These are phyloP conservation scores for Paecilomyces sp. DNA, from an alignment of 2,329 filamentous ascomycete species.

Conservation along the genomic window DNA sequence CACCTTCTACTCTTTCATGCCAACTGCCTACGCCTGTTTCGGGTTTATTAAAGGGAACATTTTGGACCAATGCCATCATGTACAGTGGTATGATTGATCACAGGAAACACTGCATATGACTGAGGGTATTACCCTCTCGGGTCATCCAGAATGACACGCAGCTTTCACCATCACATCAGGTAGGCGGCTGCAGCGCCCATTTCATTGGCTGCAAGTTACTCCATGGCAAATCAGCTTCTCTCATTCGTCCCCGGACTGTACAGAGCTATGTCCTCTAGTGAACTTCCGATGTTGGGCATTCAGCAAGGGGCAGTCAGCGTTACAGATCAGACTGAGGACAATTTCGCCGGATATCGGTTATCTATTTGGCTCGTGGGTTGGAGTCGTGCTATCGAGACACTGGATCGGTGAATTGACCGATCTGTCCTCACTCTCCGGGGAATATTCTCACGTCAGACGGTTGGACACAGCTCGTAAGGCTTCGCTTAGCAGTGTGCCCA, in stretches of 20 bases:
- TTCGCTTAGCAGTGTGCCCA: background rate
- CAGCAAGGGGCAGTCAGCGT: background rate
- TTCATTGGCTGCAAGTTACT: background rate
- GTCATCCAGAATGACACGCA: background rate
- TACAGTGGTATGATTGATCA: background rate
- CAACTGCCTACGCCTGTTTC: background rate
- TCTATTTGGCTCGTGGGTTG: background rate
- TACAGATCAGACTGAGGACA: background rate
- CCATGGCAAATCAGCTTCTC: background rate
- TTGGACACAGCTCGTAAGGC: background rate
- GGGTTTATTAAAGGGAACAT: background rate
- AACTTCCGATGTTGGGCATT: background rate
- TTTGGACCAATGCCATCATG: background rate
- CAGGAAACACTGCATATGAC: background rate
- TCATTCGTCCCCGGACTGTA: background rate
- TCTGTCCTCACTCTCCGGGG: background rate
- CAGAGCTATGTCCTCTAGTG: background rate
- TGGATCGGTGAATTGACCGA: background rate
- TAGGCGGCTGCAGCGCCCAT: background rate
- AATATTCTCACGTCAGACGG: background rate
- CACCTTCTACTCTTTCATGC: background rate
- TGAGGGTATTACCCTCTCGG: background rate
- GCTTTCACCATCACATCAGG: background rate
- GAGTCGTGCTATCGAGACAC: background rate
- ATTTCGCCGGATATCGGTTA: background rate